Evolutionary conservation across 257 asterid genomes (phyloP), one percentile per base, ranked within the genome.

Genomic region (Solanum clarkiae): DNA sequence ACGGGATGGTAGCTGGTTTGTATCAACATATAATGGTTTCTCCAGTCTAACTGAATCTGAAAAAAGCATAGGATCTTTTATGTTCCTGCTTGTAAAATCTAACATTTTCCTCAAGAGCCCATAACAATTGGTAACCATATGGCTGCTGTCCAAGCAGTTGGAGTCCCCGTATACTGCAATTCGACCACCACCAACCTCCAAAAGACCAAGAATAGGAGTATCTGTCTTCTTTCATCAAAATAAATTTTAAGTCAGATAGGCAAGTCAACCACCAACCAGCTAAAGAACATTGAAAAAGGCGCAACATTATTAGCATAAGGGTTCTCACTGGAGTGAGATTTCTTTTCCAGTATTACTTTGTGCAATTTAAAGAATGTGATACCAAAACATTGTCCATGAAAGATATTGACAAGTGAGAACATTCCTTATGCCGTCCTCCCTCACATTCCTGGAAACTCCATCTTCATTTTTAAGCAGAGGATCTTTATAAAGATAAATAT

Each of bases 71-170:
- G 94, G 94, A 90, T 95, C 98, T 90, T 87, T 95, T 47, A 88
- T 82, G 84, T 87, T 88, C 51, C 69, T 90, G 71, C 97, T 88
- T 24, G 98, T 92, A 88, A 95, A 95, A 86, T 94, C 98, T 86
- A 97, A 83, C 86, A 97, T 90, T 84, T 92, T 95, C 90, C 94
- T 95, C 88, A 97, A 92, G 83, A 95, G 99, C 97, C 98, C 95
- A 84, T 91, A 95, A 89, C 99, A 97, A 88, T 97, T 92, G 81
- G 99, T 93, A 82, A 97, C 98, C 98, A 97, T 97, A 87, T 97
- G 99, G 93, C 98, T 97, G 92, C 99, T 94, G 88, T 97, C 99
- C 91, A 97, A 91, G 88, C 99, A 97, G 89, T 97, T 97, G 87
- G 99, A 97, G 85, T 97, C 99, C 79, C 99, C 99, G 47, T 94